Conservation (phyloP, 345 rosid genomes). For the Xanthoceras sorbifolium region DNA sequence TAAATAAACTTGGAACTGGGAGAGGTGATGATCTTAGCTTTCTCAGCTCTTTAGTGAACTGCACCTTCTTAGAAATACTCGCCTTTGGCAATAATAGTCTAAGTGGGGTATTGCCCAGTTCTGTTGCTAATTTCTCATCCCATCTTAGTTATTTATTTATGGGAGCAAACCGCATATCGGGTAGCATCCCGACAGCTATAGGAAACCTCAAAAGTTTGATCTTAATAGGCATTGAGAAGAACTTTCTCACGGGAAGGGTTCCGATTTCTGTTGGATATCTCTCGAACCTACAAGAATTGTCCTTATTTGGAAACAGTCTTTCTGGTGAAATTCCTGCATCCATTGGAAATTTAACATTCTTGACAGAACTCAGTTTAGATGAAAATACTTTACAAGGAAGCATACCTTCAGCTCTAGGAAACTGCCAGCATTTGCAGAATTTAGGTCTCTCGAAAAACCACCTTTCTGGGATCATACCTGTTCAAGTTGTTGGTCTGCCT, state of each 20-base stretch:
- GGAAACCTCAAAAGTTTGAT: slow-evolving; percentile 20
- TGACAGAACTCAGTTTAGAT: slow-evolving; percentile 25
- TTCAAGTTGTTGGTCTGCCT: slow-evolving; percentile 24
- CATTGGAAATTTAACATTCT: slow-evolving; percentile 39
- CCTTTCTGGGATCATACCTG: slow-evolving; percentile 24
- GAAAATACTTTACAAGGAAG: slow-evolving; percentile 37
- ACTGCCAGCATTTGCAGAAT: slow-evolving; percentile 28
- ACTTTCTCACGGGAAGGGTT: slow-evolving; percentile 27
- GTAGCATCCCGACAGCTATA: slow-evolving; percentile 14
- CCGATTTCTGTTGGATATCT: slow-evolving; percentile 26
- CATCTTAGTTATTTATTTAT: slow-evolving; percentile 16
- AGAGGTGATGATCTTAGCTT: slow-evolving; percentile 31
- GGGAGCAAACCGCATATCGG: slow-evolving; percentile 30
- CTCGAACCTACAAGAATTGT: slow-evolving; percentile 24
- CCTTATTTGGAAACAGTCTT: slow-evolving; percentile 32
- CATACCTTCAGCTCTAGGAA: slow-evolving; percentile 39
- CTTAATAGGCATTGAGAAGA: slow-evolving; percentile 23
- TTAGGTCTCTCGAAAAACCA: slow-evolving; percentile 11
- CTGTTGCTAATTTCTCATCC: slow-evolving; percentile 28
- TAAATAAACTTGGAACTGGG: slow-evolving; percentile 25
- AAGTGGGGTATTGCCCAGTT: slow-evolving; percentile 21
- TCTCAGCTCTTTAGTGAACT: slow-evolving; percentile 28
- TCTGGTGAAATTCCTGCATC: slow-evolving; percentile 45
- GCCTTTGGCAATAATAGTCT: slow-evolving; percentile 27
- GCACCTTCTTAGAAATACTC: slow-evolving; percentile 29